Evolutionary conservation across 495 filamentous ascomycete species (phyloP).

Genomic region (Penicillium longicatenatum): DNA sequence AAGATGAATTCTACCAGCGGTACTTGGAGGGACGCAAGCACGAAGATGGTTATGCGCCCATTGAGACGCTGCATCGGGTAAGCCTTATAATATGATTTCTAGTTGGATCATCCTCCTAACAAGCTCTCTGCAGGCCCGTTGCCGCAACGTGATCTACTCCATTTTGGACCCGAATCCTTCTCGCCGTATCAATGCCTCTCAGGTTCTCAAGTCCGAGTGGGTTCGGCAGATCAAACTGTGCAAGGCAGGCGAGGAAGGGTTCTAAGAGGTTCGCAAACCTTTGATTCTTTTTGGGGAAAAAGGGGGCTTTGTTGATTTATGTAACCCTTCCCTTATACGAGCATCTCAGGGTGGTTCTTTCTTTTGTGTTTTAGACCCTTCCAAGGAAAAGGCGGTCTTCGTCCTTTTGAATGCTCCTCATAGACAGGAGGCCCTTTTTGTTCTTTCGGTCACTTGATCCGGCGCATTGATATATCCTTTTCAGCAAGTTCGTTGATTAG

Average conservation of each 20-base stretch:
- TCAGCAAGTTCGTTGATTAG: slow-evolving; percentile 23
- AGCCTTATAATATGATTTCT: slow-evolving; percentile 39
- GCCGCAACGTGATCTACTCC: slow-evolving; percentile 98
- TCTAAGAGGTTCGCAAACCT: slow-evolving; percentile 20
- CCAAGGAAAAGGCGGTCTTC: slow-evolving; percentile 21
- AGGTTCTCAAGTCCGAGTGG: slow-evolving; percentile 98
- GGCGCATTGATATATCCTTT: slow-evolving; percentile 24
- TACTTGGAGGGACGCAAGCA: slow-evolving; percentile 91
- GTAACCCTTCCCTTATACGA: slow-evolving; percentile 20
- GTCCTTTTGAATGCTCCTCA: slow-evolving; percentile 29
- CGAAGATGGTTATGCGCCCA: slow-evolving; percentile 93
- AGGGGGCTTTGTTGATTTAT: slow-evolving; percentile 10
- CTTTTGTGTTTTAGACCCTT: slow-evolving; percentile 35
- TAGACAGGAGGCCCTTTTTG: slow-evolving; percentile 35
- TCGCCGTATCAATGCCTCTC: slow-evolving; percentile 91
- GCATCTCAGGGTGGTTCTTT: slow-evolving; percentile 30
- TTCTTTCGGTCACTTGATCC: slow-evolving; percentile 22
- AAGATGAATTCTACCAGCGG: slow-evolving; percentile 94
- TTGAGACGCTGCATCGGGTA: slow-evolving; percentile 94
- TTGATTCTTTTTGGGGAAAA: neutral
- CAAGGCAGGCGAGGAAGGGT: slow-evolving; percentile 92
- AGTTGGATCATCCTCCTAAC: slow-evolving; percentile 36
- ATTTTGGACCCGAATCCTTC: slow-evolving; percentile 92
- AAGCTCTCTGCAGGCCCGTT: slow-evolving; percentile 69
- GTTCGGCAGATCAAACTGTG: slow-evolving; percentile 94